These are phyloP conservation scores for Amoebophrya sp. DNA, from an alignment of 169 alveolate genomes.

Conservation along the genomic window DNA sequence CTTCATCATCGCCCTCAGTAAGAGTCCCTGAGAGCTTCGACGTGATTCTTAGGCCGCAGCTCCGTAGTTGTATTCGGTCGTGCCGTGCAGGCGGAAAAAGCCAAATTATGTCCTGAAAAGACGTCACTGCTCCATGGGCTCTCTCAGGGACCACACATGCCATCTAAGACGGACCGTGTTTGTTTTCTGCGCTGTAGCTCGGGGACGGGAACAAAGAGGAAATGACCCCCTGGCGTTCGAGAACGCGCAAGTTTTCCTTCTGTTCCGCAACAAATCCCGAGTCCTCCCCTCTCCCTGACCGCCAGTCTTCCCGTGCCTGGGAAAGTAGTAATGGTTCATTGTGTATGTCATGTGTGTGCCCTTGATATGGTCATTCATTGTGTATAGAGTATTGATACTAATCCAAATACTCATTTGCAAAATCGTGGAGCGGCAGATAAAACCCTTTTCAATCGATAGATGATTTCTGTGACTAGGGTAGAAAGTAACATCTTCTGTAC, in stretches of 20 bases:
- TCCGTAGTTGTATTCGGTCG: no score
- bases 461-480: neutral
- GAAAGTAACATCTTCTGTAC: neutral
- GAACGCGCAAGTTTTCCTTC: neutral
- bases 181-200: neutral
- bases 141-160: neutral
- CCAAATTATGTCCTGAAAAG: no score
- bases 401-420: neutral
- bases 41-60: no score
- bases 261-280: neutral
- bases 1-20: no score
- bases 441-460: neutral
- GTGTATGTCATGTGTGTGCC: no score
- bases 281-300: neutral
- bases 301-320: neutral
- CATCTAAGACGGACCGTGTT: neutral
- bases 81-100: no score
- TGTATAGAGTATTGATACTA: neutral
- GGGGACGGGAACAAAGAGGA: neutral
- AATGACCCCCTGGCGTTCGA: neutral
- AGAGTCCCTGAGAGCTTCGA: no score
- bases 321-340: no score
- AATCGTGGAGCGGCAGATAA: neutral
- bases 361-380: neutral
- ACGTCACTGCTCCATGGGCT: no score